Evolutionary conservation across 2,329 filamentous ascomycete genomes (phyloP), one percentile per base, ranked within the genome.

Genomic region (Paraphoma sp.): DNA sequence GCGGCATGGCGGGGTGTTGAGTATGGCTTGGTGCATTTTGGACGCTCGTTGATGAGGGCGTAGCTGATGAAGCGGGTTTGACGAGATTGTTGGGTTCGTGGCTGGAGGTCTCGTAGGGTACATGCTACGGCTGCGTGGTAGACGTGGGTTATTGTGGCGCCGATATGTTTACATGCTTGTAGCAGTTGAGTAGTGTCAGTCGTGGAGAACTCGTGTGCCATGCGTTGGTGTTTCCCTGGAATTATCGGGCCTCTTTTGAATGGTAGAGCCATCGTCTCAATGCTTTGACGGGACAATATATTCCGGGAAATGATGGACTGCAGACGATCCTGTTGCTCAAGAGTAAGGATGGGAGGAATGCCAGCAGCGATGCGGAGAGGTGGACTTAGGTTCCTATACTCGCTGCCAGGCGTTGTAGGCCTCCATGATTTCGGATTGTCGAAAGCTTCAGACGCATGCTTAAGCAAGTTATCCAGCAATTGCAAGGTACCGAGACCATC

Each of bases 401-500:
- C 77, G 30, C 58, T 74, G 6, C 72, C 63, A 1, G 73, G 55
- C 1, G 17, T 7, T 23, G 43, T 3, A 0, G 68, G 69, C 1
- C 31, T 17, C 2, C 57, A 51, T 0, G 58, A 60, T 4, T 63
- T 30, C 12, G 48, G 23, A 16, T 17, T 17, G 0, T 51, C 29
- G 16, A 69, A 70, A 0, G 71, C 69, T 4, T 67, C 45, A 0
- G 70, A 56, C 0, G 70, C 66, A 36, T 68, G 61, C 3, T 31
- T 11, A 6, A 74, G 47, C 2, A 75, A 59, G n/a, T 69, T 74
- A 49, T 77, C 66, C 28, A 78, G 57, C 2, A 79, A 59, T 2
- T 68, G 66, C 3, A 79, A 66, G 1, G 76, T 75, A 6, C 78
- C 78, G 2, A 79, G 73, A 0, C 78, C 77, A 31, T 80, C 78